Percentiles rank a stretch among this genome's conserved stretches.
These are phyloP conservation scores for Penicillium sp. DNA, from an alignment of 2,329 filamentous ascomycete species.

Conservation along the genomic window DNA sequence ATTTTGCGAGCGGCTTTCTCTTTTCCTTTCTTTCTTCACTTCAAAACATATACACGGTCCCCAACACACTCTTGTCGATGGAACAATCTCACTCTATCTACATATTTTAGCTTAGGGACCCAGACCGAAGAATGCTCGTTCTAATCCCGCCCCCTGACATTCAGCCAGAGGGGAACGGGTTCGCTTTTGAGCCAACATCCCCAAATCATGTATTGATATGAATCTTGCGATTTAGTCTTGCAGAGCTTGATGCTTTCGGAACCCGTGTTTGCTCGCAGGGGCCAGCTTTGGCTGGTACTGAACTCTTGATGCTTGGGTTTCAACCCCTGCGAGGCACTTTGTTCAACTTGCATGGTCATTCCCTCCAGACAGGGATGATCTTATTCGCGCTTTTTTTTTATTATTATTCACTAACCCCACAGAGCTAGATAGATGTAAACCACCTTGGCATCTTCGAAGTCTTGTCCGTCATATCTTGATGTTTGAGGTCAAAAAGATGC, in stretches of 20 bases:
- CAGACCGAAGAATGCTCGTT: slow-evolving; percentile 43
- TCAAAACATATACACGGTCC: slow-evolving; percentile 39
- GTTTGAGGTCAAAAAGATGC: slow-evolving; percentile 48
- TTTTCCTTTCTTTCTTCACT: slow-evolving; percentile 27
- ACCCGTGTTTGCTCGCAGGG: neutral
- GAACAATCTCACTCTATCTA: slow-evolving; percentile 35
- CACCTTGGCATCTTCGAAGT: slow-evolving; percentile 45
- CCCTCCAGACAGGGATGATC: slow-evolving; percentile 3
- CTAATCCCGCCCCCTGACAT: slow-evolving; percentile 42
- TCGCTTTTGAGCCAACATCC: slow-evolving; percentile 48
- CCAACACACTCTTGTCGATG: slow-evolving; percentile 47
- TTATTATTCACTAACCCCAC: neutral
- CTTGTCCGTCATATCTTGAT: slow-evolving; percentile 43
- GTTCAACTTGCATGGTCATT: neutral
- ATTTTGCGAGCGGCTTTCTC: slow-evolving; percentile 12
- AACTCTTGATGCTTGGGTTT: slow-evolving; percentile 1
- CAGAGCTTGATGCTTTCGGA: neutral
- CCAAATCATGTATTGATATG: slow-evolving; percentile 1
- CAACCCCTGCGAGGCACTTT: neutral
- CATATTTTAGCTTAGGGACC: slow-evolving; percentile 46
- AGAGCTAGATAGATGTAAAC: slow-evolving; percentile 4
- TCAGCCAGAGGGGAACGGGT: slow-evolving; percentile 38
- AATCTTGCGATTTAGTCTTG: neutral
- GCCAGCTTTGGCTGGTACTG: neutral
- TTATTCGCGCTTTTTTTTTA: neutral